phyloP scores from a whole-genome alignment of 305 asterid genomes.

The Fraxinus baroniana region DNA sequence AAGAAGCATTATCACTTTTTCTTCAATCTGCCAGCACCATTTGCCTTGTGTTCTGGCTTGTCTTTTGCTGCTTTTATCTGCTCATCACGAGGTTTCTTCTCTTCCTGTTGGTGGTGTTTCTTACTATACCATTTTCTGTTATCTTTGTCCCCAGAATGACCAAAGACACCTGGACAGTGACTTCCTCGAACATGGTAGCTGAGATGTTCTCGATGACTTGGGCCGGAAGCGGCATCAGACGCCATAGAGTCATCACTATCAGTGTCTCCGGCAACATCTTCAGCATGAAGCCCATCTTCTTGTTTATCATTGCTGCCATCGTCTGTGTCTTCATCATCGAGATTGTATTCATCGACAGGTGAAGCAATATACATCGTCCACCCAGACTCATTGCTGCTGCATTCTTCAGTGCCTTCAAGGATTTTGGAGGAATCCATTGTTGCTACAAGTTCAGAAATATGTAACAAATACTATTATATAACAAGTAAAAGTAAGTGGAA shows the following conservation, averaged over 20 bases:
- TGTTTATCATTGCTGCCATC: constrained; percentile 24
- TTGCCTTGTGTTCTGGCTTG: constrained; percentile 38
- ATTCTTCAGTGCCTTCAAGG: constrained; percentile 53
- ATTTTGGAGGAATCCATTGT: constrained; percentile 60
- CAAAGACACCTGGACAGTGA: constrained; percentile 19
- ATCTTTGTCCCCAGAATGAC: constrained; percentile 35
- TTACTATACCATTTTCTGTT: constrained; percentile 31
- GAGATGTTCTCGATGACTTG: constrained; percentile 37
- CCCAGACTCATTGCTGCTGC: constrained; percentile 90
- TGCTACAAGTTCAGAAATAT: constrained; percentile 12
- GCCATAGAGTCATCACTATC: constrained; percentile 90
- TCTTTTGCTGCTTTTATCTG: constrained; percentile 36
- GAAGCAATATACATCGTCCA: constrained; percentile 87
- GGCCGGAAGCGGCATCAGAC: constrained; percentile 89
- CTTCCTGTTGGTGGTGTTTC: constrained; percentile 34
- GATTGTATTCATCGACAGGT: constrained; percentile 38
- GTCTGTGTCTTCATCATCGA: constrained; percentile 27
- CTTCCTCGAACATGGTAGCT: not conserved
- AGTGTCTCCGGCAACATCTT: constrained; percentile 26
- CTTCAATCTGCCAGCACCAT: constrained; percentile 41
- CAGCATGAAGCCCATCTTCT: constrained; percentile 28
- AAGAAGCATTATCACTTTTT: constrained; percentile 20
- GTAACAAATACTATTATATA: constrained; percentile 18
- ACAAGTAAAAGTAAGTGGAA: constrained; percentile 17
- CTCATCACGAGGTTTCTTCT: constrained; percentile 31